Base-by-base conservation (phyloP, 176 grass and related monocot genomes). In the Stipa capillata region DNA sequence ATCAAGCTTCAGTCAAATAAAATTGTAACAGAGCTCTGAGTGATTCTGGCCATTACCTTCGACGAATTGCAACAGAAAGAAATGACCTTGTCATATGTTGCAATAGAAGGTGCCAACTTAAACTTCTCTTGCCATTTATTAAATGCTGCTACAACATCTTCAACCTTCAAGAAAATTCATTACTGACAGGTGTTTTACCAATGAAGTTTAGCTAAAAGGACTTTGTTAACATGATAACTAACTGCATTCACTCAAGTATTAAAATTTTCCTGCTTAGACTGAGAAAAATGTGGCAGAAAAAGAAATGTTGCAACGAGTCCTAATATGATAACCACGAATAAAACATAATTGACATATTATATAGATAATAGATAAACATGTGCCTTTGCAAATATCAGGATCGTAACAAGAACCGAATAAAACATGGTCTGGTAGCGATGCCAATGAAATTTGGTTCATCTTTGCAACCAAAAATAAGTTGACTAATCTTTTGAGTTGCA, bases 41-140 rank as follows among this genome's bases (percentile, higher is more conserved):
- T 80, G 32, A 24, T 40, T 85, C 33, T 36, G 8, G 53, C 8
- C 76, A 65, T 61, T 93, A 97, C 94, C 89, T 90, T 79, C 63
- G 66, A 89, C 15, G 39, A 88, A 45, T 79, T 69, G 82, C 91
- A 97, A 82, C 91, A 94, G 28, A 88, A 54, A 45, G 79, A 69
- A 31, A 97, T 70, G 44, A 97, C 67, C 82, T 84, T 94, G 48
- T 84, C 72, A 40, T 92, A 90, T 76, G 64, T 77, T 88, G 58
- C 60, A 71, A 84, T 50, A 80, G 87, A 87, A 25, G 91, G 87
- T 35, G 51, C 52, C 34, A 87, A 39, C 69, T 84, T 73, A 84
- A 92, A 87, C 83, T 92, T 94, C 72, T 97, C 86, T 35, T 92
- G 89, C 87, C 88, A 88, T 82, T 74, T 88, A 72, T 72, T 73